These are phyloP conservation scores for Podosphaera aphanis DNA, from an alignment of 2,329 filamentous ascomycete genomes.

Conservation along the genomic window DNA sequence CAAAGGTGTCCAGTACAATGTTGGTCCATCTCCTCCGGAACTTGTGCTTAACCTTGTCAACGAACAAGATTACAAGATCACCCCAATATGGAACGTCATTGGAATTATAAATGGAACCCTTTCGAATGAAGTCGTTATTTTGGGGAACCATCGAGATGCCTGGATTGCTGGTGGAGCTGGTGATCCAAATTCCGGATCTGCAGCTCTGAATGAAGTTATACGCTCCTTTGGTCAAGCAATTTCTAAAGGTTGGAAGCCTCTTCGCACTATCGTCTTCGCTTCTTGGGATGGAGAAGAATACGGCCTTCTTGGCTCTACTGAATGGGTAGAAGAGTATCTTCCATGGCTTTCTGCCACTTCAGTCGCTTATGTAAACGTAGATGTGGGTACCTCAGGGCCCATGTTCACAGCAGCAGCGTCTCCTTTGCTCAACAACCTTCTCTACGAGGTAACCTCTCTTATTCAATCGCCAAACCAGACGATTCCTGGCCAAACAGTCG, in stretches of 20 bases:
- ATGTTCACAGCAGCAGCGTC: slow-evolving; percentile 31
- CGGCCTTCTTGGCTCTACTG: slow-evolving; percentile 55
- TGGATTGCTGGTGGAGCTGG: slow-evolving; percentile 71
- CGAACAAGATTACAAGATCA: slow-evolving; percentile 60
- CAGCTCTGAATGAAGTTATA: slow-evolving; percentile 56
- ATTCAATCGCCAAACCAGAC: slow-evolving; percentile 21
- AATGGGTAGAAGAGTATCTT: slow-evolving; percentile 69
- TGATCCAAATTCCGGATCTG: slow-evolving; percentile 65
- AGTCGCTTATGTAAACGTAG: slow-evolving; percentile 58
- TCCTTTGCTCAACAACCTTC: slow-evolving; percentile 37
- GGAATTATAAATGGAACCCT: slow-evolving; percentile 77
- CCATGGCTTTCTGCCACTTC: slow-evolving; percentile 50
- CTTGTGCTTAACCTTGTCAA: slow-evolving; percentile 53
- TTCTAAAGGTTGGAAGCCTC: slow-evolving; percentile 55
- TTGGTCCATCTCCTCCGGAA: slow-evolving; percentile 43
- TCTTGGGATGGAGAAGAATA: slow-evolving; percentile 57
- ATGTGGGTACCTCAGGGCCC: slow-evolving; percentile 41
- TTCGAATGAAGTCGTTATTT: slow-evolving; percentile 65
- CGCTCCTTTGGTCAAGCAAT: slow-evolving; percentile 51
- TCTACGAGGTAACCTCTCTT: slow-evolving; percentile 30
- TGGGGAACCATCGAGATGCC: slow-evolving; percentile 83
- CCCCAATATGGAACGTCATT: slow-evolving; percentile 75
- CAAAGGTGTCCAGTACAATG: slow-evolving; percentile 45
- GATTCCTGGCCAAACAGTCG: slow-evolving; percentile 18
- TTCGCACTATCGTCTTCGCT: slow-evolving; percentile 77